phyloP scores from a whole-genome alignment of 495 filamentous ascomycete species.

The Penicillium taxi region DNA sequence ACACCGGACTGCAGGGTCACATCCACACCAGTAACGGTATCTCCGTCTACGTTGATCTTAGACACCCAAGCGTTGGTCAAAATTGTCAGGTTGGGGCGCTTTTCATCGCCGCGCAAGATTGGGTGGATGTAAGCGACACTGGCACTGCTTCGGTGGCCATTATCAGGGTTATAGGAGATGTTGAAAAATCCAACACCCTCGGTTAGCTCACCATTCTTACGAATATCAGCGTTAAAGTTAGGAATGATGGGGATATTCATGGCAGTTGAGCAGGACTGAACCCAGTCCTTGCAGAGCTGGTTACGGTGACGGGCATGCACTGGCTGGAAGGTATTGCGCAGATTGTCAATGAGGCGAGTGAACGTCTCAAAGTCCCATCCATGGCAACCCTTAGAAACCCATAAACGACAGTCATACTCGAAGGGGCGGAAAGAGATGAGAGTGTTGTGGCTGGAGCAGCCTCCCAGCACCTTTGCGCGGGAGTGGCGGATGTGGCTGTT shows the following conservation, averaged over 20 bases:
- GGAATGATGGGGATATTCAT: conserved; percentile 67
- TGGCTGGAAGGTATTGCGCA: conserved; percentile 73
- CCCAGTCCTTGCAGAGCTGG: conserved; percentile 77
- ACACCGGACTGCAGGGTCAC: conserved; percentile 58
- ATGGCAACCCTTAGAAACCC: conserved; percentile 62
- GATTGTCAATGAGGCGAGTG: conserved; percentile 63
- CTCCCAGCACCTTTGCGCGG: conserved; percentile 75
- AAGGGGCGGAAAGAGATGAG: conserved; percentile 80
- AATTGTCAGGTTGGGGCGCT: conserved; percentile 67
- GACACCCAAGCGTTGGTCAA: conserved; percentile 74
- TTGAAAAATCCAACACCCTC: conserved; percentile 78
- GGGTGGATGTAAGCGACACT: conserved; percentile 84
- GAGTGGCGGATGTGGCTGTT: conserved; percentile 81
- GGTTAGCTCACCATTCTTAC: conserved; percentile 55
- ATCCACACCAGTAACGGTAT: conserved; percentile 57
- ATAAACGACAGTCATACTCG: conserved; percentile 66
- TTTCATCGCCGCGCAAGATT: conserved; percentile 67
- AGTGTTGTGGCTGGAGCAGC: conserved; percentile 82
- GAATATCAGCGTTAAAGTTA: conserved; percentile 76
- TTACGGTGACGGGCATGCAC: conserved; percentile 71
- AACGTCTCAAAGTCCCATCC: conserved; percentile 76
- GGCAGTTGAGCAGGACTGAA: conserved; percentile 61
- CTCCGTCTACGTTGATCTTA: conserved; percentile 58
- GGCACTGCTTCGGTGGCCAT: conserved; percentile 68
- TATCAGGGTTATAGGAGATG: conserved; percentile 73